phyloP scores from a whole-genome alignment of 2,329 filamentous ascomycete genomes.

The Trichoderma guizhouense region DNA sequence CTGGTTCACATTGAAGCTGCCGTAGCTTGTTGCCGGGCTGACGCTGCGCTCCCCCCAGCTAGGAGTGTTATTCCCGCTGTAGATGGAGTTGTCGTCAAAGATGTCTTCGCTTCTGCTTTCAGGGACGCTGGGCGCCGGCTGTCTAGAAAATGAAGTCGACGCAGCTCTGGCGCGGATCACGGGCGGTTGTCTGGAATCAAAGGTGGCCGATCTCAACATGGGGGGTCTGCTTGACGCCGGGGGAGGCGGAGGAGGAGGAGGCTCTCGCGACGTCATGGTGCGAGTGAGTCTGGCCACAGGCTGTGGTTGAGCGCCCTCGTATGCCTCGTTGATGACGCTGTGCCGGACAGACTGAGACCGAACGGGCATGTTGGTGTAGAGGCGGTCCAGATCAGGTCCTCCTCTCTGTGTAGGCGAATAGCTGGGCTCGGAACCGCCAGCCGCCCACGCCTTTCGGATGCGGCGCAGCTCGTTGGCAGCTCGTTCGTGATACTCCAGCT shows the following conservation, averaged over 20 bases:
- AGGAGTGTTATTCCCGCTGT: conserved; percentile 50
- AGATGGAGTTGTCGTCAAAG: conserved; percentile 49
- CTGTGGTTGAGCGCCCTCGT: conserved; percentile 36
- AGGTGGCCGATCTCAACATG: conserved; percentile 39
- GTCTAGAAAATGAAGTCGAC: conserved; percentile 43
- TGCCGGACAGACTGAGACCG: conserved; percentile 9
- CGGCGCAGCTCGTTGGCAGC: conserved; percentile 77
- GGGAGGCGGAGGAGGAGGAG: conserved; percentile 31
- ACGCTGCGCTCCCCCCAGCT: conserved; percentile 50
- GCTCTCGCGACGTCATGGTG: conserved; percentile 18
- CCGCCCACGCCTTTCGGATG: conserved; percentile 46
- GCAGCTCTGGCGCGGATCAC: conserved; percentile 26
- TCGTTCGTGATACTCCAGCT: conserved; percentile 87
- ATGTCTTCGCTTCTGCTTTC: conserved; percentile 40
- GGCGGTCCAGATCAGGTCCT: conserved; percentile 1
- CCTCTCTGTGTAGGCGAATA: conserved; percentile 36
- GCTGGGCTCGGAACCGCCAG: conserved; percentile 20
- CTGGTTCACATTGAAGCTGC: conserved; percentile 48
- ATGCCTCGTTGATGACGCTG: background rate
- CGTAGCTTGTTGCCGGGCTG: conserved; percentile 56
- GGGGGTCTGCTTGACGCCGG: conserved; percentile 36
- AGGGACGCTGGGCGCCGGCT: conserved; percentile 36
- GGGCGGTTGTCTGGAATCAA: conserved; percentile 31
- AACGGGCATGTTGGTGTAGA: conserved; percentile 42
- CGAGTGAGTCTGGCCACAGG: conserved; percentile 30